These are phyloP conservation scores for Fusarium zealandicum DNA, from an alignment of 2,329 filamentous ascomycete genomes.

Conservation along the genomic window DNA sequence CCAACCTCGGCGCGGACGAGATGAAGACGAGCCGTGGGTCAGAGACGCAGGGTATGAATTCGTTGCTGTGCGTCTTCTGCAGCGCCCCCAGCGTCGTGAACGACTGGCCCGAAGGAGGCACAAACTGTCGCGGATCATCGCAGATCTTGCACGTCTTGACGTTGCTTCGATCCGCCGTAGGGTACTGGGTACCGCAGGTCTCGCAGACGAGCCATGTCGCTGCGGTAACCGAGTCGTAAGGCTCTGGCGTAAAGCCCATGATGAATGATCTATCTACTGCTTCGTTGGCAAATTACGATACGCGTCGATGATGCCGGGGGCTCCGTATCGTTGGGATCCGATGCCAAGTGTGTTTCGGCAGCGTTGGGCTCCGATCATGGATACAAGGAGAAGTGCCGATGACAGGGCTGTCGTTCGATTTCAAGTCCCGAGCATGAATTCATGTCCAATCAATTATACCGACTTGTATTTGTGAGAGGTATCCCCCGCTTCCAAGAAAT, in stretches of 20 bases:
- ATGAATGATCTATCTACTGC: not conserved
- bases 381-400: not conserved
- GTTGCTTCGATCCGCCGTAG: constrained; percentile 51
- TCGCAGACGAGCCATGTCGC: constrained; percentile 63
- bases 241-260: constrained; percentile 32
- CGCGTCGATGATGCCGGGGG: constrained; percentile 6
- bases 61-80: constrained; percentile 58
- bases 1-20: constrained; percentile 64
- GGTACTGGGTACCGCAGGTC: constrained; percentile 73
- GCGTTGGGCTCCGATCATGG: not conserved
- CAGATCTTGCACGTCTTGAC: constrained; percentile 72
- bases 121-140: constrained; percentile 76
- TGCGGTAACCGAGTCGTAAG: constrained; percentile 32
- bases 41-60: constrained; percentile 55
- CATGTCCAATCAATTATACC: not conserved
- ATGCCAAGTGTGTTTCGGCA: not conserved
- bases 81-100: constrained; percentile 68
- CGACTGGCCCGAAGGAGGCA: constrained; percentile 62
- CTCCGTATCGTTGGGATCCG: not conserved
- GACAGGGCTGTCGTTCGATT: not conserved
- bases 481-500: no score
- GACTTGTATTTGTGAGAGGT: no score
- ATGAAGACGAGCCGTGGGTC: constrained; percentile 58
- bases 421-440: not conserved
- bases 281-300: not conserved